Base-by-base conservation (phyloP, 768 basidiomycete species). In the Leccinum uliginosum region DNA sequence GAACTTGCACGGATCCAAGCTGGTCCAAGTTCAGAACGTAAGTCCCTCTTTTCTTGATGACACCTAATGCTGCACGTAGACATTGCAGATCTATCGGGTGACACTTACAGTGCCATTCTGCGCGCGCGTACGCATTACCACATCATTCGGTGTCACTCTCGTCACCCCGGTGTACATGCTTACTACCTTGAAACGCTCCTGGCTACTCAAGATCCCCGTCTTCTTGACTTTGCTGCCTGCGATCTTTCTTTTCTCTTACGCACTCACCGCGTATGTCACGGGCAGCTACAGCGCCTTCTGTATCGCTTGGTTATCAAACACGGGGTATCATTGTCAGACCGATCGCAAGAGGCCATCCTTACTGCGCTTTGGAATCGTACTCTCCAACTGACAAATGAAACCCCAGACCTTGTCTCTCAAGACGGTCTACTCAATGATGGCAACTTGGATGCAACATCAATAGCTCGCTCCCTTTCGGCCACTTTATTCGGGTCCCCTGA, bases 171-270 rank as follows among this genome's bases (percentile, higher is more conserved):
- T 30, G 66, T 81, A 24, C 83, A 84, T 48, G 55, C 78, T 3
- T 71, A 78, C 11, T 85, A 79, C 64, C 69, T 83, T 8, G 66
- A 74, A 23, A 66, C 74, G 0, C 74, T 83, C 29, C 62, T 79
- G 27, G 62, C 66, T 10, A 61, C 62, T 44, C 63, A 57, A 5
- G 66, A 71, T 14, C 44, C 62, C 15, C 63, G 65, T 35, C 67
- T 71, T 43, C 62, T 74, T 12, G 55, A 68, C 5, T 62, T 67
- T n/a, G 67, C 68, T 62, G 70, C 79, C 38, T 51, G 65, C 8
- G 61, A 70, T 54, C 61, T 85, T 48, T 58, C 65, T 14, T 63
- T 60, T 51, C 59, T 76, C 38, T 65, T 82, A 30, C 65, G 68
- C 15, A 64, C 62, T 11, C 65, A 73, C 35, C 59, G 60, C 12